Evolutionary conservation across 2,329 filamentous ascomycete species (phyloP), one percentile per base, ranked within the genome.

Genomic region (Phyllosticta paracitricarpa): DNA sequence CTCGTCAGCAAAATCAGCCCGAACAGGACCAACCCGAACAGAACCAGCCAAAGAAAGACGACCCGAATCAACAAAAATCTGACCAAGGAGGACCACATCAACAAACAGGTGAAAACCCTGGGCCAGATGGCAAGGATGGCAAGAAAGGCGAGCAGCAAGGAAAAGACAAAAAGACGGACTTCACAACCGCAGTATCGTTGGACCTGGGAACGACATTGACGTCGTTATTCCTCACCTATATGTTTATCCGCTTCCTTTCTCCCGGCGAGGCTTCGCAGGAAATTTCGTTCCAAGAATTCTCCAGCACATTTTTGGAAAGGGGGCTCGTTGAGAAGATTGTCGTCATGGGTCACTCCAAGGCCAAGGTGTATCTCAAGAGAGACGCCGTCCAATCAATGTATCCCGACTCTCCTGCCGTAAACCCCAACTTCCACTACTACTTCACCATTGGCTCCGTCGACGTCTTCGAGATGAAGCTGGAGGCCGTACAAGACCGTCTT

Each of bases 231-330:
- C 74, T 86, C 35, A 77, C 83, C 10, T 89, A 85, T 70, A 78
- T 88, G 61, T 71, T 86, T 56, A 87, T 85, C 73, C 78, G 82
- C 61, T 79, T 83, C 65, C 77, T 93, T 61, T 81, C 90, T 62
- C 86, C 86, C 3, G 81, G 82, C 22, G 86, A 89, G 65, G 81
- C 80, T 64, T 80, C 78, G 61, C 81, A 85, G 69, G 93, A 99
- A 72, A 97, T 99, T 63, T 97, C 94, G 61, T 99, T 91, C 90
- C 92, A 99, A 76, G 94, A 99, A 77, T 90, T 99, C 77, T 82
- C 89, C 65, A 92, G 85, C 67, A 94, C 91, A 33, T 97, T 96
- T 80, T 81, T 99, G 63, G 91, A 97, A 76, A 97, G 96, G 80
- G 94, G 94, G 7, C 82, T 99, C 25, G 92, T 99, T 22, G 89